phyloP scores from a whole-genome alignment of 2,329 filamentous ascomycete species.

The Epichloe brachyelytri region DNA sequence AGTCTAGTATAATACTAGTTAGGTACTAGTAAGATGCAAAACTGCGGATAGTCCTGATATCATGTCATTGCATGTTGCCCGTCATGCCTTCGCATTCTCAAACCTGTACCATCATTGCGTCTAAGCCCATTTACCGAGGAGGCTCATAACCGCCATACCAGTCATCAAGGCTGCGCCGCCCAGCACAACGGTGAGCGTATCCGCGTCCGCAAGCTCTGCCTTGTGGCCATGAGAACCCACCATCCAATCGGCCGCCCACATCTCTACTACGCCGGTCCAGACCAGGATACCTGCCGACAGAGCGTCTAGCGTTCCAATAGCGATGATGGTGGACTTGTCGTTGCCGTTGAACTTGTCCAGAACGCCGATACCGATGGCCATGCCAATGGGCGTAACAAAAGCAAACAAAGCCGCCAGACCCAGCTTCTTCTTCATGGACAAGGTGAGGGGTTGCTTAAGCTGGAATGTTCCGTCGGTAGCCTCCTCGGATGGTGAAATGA shows the following conservation, averaged over 20 bases:
- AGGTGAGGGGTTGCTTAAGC: conserved; percentile 8
- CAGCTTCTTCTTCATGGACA: conserved; percentile 38
- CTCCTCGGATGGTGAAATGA: conserved; percentile 11
- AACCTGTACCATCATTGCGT: background rate
- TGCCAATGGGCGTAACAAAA: conserved; percentile 62
- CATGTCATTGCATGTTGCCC: background rate
- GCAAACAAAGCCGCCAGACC: conserved; percentile 52
- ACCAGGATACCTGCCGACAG: conserved; percentile 62
- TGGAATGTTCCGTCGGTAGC: conserved; percentile 6
- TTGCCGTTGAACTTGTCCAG: conserved; percentile 62
- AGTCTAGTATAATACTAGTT: too few species aligned
- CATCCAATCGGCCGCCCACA: conserved; percentile 67
- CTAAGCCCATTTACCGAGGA: conserved; percentile 65
- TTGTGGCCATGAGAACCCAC: conserved; percentile 27
- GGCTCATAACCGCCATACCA: conserved; percentile 56
- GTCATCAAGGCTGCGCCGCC: conserved; percentile 41
- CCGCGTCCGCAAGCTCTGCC: conserved; percentile 40
- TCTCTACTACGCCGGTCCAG: conserved; percentile 72
- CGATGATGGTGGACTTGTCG: conserved; percentile 52
- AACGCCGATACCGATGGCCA: conserved; percentile 68
- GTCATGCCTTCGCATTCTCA: background rate
- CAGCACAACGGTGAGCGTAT: conserved; percentile 31
- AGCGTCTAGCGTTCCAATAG: conserved; percentile 62
- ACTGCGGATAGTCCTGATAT: background rate
- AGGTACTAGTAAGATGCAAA: background rate